phyloP scores from a whole-genome alignment of 441 rosid genomes.

The Macaranga tanarius region DNA sequence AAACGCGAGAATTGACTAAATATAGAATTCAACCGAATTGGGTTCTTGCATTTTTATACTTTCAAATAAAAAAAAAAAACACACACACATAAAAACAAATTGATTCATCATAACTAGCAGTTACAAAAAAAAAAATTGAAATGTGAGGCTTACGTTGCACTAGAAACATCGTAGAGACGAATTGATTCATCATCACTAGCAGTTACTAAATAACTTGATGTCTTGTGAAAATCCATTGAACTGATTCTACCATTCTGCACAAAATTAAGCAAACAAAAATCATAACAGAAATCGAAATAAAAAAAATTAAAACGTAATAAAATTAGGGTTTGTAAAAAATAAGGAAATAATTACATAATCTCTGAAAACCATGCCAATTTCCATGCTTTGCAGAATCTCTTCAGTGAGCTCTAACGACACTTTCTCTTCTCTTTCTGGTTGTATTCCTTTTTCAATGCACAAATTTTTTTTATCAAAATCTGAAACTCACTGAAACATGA shows the following conservation, averaged over 20 bases:
- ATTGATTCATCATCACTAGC: conserved; percentile 96
- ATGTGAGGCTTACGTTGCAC: conserved; percentile 57
- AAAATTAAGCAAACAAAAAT: not conserved
- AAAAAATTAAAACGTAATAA: not conserved
- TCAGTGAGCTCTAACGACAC: conserved; percentile 79
- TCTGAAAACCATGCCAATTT: conserved; percentile 77
- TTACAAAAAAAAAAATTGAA: not conserved
- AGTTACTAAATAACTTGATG: conserved; percentile 77
- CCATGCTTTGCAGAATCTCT: conserved; percentile 90
- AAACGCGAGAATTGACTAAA: too few species aligned
- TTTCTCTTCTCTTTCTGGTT: conserved; percentile 72
- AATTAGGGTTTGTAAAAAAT: not conserved
- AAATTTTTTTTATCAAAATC: not conserved
- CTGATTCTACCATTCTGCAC: conserved; percentile 79
- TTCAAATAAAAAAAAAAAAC: too few species aligned
- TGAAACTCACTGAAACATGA: not conserved
- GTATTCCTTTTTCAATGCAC: conserved; percentile 38
- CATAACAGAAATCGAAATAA: too few species aligned
- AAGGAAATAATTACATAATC: conserved; percentile 54
- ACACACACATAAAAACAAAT: too few species aligned
- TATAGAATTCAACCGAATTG: too few species aligned
- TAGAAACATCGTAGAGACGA: conserved; percentile 84
- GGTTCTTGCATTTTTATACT: too few species aligned
- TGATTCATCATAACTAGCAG: too few species aligned
- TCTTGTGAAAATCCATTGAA: conserved; percentile 87